Evolutionary conservation across 805 yeast species (phyloP).

Genomic region (Candida dajiaensis): DNA sequence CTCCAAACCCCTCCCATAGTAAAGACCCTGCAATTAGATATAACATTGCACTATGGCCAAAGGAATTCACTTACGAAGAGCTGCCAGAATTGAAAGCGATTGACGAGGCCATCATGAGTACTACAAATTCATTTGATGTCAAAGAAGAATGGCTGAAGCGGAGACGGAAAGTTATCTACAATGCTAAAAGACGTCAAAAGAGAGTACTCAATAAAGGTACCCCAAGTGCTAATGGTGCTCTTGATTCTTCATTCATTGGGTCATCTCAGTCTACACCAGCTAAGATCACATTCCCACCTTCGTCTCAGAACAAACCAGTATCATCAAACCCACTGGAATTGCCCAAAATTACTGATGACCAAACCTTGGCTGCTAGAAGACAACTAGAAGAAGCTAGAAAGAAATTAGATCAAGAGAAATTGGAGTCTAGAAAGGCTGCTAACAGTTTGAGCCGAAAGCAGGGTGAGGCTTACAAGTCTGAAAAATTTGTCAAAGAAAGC

Average conservation of each 20-base stretch:
- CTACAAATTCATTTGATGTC: background rate
- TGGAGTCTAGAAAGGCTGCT: background rate
- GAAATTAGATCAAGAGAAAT: slow-evolving; percentile 1
- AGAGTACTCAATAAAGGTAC: background rate
- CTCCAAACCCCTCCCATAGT: background rate
- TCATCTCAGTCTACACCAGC: background rate
- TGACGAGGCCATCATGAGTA: slow-evolving; percentile 1
- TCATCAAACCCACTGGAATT: background rate
- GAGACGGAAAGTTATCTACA: slow-evolving; percentile 5
- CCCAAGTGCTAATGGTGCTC: background rate
- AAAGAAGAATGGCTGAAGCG: slow-evolving; percentile 1
- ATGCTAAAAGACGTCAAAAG: slow-evolving; percentile 8
- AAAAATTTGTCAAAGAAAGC: background rate
- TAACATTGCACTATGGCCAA: background rate
- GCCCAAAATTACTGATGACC: background rate
- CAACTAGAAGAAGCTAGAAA: slow-evolving; percentile 6
- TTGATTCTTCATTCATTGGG: background rate
- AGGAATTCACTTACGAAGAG: slow-evolving; percentile 4
- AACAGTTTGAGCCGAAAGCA: background rate
- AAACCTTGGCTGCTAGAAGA: background rate
- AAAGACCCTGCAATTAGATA: background rate
- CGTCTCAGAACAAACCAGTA: background rate
- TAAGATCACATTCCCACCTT: background rate
- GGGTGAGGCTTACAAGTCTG: background rate
- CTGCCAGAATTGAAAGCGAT: slow-evolving; percentile 7